Conservation (phyloP, 2,329 filamentous ascomycete species). For the Pestalotiopsis fici region DNA sequence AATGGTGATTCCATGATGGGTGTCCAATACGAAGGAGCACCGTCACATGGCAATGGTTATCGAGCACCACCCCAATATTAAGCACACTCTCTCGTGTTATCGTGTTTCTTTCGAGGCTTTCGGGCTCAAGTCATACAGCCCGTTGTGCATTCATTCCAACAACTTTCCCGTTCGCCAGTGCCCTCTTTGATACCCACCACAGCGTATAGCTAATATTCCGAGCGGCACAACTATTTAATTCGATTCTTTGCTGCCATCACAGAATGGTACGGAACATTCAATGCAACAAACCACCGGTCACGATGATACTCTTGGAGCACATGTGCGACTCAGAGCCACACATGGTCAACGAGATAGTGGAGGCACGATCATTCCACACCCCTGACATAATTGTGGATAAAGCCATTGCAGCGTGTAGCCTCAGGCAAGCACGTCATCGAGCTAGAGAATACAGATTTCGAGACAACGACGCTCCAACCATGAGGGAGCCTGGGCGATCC, state of each 20-base stretch:
- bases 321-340: no score
- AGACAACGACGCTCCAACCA: not conserved
- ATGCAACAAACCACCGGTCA: not conserved
- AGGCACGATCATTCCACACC: no score
- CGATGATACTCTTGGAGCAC: not conserved
- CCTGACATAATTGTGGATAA: not conserved
- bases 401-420: not conserved
- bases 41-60: conserved; percentile 47
- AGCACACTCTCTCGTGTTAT: not conserved
- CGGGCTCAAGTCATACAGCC: not conserved
- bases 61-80: conserved; percentile 27
- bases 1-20: conserved; percentile 63
- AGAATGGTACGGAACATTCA: not conserved
- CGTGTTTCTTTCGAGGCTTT: not conserved
- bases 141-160: not conserved
- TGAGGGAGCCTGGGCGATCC: not conserved
- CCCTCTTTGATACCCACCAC: not conserved
- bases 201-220: not conserved
- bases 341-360: no score
- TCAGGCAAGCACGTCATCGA: no score
- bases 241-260: not conserved
- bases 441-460: no score
- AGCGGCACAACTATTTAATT: not conserved
- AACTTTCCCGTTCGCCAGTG: not conserved
- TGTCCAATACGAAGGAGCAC: conserved; percentile 60